Percentiles rank a stretch among this genome's conserved stretches.
Conservation (phyloP, 2,329 filamentous ascomycete genomes). For the Arthrobotrys musiformis region DNA sequence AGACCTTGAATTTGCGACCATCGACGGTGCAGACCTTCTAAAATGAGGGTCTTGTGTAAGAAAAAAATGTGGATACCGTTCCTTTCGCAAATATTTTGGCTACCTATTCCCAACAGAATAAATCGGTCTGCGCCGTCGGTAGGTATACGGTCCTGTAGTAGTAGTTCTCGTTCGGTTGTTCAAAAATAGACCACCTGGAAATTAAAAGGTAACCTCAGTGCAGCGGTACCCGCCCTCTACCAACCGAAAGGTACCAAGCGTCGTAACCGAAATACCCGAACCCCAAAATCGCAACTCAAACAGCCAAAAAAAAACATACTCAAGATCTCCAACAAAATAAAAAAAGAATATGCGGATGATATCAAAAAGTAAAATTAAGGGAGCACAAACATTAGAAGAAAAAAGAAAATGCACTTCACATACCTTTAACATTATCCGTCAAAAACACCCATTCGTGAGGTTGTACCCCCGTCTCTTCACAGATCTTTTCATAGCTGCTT, state of each 20-base stretch:
- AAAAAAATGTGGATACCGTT: conserved; percentile 14
- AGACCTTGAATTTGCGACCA: not conserved
- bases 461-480: conserved; percentile 65
- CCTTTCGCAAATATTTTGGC: conserved; percentile 1
- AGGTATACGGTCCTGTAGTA: not conserved
- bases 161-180: conserved; percentile 9
- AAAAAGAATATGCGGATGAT: not conserved
- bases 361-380: conserved; percentile 8
- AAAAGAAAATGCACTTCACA: conserved; percentile 11
- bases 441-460: conserved; percentile 76
- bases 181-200: conserved; percentile 26
- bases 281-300: conserved; percentile 16
- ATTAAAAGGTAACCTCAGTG: not conserved
- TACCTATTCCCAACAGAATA: conserved; percentile 34
- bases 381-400: not conserved
- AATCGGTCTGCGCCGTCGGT: conserved; percentile 12
- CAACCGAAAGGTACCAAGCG: conserved; percentile 16
- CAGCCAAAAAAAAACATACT: not conserved
- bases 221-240: conserved; percentile 16
- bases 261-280: conserved; percentile 13
- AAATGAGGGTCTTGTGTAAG: not conserved
- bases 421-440: conserved; percentile 77
- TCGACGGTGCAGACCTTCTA: conserved; percentile 35
- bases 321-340: no score
- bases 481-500: conserved; percentile 75